Evolutionary conservation across 192 early-diverging fungal species (phyloP).

Genomic region (Gaertneriomyces semiglobifer): DNA sequence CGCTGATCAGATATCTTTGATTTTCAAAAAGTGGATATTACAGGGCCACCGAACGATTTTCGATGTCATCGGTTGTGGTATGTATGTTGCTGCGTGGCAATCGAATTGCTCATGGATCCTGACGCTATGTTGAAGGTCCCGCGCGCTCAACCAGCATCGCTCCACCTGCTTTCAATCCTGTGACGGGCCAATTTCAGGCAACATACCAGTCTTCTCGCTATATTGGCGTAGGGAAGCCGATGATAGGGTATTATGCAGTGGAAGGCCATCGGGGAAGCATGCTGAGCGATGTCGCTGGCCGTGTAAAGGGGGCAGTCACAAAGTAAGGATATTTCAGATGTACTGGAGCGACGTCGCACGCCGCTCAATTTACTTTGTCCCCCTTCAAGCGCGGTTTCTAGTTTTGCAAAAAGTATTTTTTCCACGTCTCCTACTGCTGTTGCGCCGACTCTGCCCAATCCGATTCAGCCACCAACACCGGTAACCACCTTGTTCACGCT

Average conservation of each 20-base stretch:
- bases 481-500: no score
- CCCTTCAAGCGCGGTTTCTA: no score
- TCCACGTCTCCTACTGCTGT: no score
- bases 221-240: slow-evolving; percentile 40
- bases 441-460: no score
- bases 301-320: no score
- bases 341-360: no score
- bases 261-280: no score
- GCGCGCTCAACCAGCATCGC: background rate
- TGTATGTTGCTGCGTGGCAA: background rate
- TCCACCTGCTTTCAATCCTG: slow-evolving; percentile 23
- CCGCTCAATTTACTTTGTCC: no score
- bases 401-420: no score
- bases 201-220: slow-evolving; percentile 21
- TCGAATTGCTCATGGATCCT: background rate
- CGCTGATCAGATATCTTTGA: slow-evolving; percentile 23
- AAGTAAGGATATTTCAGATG: no score
- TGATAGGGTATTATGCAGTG: background rate
- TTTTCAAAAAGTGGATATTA: slow-evolving; percentile 37
- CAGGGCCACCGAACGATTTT: slow-evolving; percentile 9
- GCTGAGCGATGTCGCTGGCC: no score
- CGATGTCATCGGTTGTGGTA: slow-evolving; percentile 15
- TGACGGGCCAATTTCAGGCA: slow-evolving; percentile 12
- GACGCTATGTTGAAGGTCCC: slow-evolving; percentile 15
- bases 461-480: no score